Evolutionary conservation across 2,329 filamentous ascomycete species (phyloP), one percentile per base, ranked within the genome.

Genomic region (Didymella exigua): DNA sequence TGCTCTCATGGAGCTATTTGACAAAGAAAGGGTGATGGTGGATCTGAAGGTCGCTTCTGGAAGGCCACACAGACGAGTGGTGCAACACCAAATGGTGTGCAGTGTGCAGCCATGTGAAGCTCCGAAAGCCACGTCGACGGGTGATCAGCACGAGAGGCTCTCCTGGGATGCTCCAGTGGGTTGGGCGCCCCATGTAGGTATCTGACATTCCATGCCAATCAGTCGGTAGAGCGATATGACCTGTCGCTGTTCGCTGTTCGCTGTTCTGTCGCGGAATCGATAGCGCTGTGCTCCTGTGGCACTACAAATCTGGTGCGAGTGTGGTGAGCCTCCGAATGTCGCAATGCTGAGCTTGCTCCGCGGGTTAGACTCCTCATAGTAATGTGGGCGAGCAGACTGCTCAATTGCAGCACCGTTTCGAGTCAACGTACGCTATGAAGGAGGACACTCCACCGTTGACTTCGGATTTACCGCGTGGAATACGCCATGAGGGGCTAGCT

Each of bases 41-140:
- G 38, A 4, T 42, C 30, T 44, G 38, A 1, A 34, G 36, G 38
- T 63, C 60, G 53, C 47, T 72, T 72, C 68, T 70, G 65, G 69
- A 49, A 62, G 58, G 47, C 53, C 34, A 45, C 57, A 66, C 62
- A 62, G 48, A 50, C 51, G 31, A 62, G 51, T 44, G 52, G 51
- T 54, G 56, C 46, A 60, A 52, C 49, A 59, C 33, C 38, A 59
- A 41, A 33, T 44, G 54, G 47, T 56, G 51, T 56, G 49, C 62
- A 60, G 45, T 41, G 46, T 56, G 61, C 59, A 59, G 54, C 52
- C 49, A 63, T 62, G 60, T 65, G 61, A 63, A 50, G 58, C 59
- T 59, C 65, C 65, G 60, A 64, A 73, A 70, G 69, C 71, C 70
- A 72, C 65, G 56, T 44, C 38, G 61, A 67, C 70, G 71, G 71